Evolutionary conservation across 2,329 filamentous ascomycete species (phyloP).

Genomic region (Claviceps monticola): DNA sequence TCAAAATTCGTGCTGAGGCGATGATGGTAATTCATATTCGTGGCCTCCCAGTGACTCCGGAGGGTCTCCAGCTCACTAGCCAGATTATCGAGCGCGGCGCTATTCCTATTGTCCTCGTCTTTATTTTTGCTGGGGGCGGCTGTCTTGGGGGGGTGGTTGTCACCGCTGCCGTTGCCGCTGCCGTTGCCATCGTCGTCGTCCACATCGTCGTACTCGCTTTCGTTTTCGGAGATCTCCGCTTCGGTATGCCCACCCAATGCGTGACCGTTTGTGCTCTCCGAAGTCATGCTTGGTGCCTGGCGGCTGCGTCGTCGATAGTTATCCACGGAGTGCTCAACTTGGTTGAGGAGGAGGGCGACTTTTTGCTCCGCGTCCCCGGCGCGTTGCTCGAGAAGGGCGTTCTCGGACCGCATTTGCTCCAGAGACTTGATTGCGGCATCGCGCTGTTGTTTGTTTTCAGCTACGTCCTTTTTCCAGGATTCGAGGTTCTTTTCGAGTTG

Average conservation of each 20-base stretch:
- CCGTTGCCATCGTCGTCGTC: not conserved
- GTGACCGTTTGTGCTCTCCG: constrained; percentile 20
- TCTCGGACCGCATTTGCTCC: constrained; percentile 72
- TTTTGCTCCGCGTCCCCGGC: constrained; percentile 85
- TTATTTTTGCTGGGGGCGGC: constrained; percentile 26
- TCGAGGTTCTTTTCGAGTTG: constrained; percentile 60
- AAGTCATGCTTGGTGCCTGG: constrained; percentile 34
- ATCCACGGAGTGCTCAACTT: constrained; percentile 86
- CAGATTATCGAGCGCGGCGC: constrained; percentile 70
- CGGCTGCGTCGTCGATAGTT: constrained; percentile 76
- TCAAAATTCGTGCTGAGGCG: constrained; percentile 82
- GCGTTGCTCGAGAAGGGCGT: constrained; percentile 64
- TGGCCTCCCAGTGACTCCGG: constrained; percentile 85
- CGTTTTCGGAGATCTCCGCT: constrained; percentile 43
- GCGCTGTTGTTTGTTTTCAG: constrained; percentile 51
- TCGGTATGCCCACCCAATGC: constrained; percentile 31
- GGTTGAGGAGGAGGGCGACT: constrained; percentile 82
- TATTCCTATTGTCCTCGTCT: constrained; percentile 37
- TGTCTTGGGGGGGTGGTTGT: not conserved
- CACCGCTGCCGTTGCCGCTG: not conserved
- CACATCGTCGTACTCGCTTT: constrained; percentile 38
- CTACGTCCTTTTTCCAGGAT: constrained; percentile 55
- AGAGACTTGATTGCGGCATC: constrained; percentile 50
- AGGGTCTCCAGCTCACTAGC: constrained; percentile 86
- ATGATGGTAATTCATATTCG: constrained; percentile 91